A percentile compares a stretch with the other conserved stretches of the same genome.
phyloP scores from a whole-genome alignment of 129 eudicot species.

The Scalesia atractyloides region DNA sequence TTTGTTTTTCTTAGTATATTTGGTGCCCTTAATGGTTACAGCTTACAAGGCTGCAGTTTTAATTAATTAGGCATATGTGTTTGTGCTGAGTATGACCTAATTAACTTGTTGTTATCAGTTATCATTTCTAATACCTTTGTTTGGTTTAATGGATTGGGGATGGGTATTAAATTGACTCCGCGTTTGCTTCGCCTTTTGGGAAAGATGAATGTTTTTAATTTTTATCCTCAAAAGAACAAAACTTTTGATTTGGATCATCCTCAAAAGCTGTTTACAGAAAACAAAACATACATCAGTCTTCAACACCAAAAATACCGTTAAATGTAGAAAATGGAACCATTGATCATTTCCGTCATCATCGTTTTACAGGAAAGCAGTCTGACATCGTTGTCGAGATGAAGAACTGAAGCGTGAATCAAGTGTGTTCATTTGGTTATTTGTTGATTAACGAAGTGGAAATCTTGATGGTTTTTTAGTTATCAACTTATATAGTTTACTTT shows the following conservation, averaged over 20 bases:
- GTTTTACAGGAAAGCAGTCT: conserved; percentile 10
- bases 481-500: conserved; percentile 8
- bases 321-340: neutral
- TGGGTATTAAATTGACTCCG: neutral
- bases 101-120: neutral
- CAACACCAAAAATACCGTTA: neutral
- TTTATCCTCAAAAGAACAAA: neutral
- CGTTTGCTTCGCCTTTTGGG: neutral
- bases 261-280: neutral
- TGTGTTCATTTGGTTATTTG: neutral
- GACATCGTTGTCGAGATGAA: neutral
- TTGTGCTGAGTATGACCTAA: neutral
- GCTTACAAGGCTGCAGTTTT: neutral
- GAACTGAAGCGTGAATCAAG: neutral
- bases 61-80: neutral
- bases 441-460: neutral
- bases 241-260: neutral
- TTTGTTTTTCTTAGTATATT: neutral
- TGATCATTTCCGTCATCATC: neutral
- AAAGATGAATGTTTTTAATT: neutral
- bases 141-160: neutral
- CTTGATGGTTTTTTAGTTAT: neutral
- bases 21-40: neutral
- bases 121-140: neutral
- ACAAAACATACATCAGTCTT: neutral